Evolutionary conservation across 306 rosid species (phyloP), one percentile per base, ranked within the genome.

Genomic region (Quillaja saponaria): DNA sequence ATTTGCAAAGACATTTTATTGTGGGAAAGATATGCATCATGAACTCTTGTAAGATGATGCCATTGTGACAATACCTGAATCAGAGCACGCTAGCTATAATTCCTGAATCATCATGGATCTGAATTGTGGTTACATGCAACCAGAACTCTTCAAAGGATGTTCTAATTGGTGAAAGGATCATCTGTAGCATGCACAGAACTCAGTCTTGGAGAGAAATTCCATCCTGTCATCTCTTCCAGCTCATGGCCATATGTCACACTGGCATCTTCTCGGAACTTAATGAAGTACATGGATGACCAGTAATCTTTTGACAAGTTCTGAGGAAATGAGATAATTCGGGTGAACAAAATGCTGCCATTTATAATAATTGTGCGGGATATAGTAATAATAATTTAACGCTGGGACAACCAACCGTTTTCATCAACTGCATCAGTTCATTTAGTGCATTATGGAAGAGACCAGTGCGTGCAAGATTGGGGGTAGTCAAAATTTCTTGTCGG

Each of bases 111-210:
- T 59, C 60, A 64, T 25, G 44, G 68, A 61, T 73, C 71, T 48
- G 71, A 72, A 57, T 73, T 80, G 3, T 69, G 65, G 70, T 63
- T 61, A 31, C 57, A 40, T 61, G 21, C 57, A 40, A 68, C 74
- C 80, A 14, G 73, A 83, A 69, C 76, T 79, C 82, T 77, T 83
- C 3, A 71, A 62, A 58, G 66, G 71, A 64, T 82, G 76, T 17
- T 88, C 85, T 61, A n/a, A n/a, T n/a, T 88, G 96, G 74, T 83
- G 87, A 71, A 89, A 92, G 99, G 99, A 51, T 92, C 96, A 55
- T 92, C 96, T 19, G 74, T 35, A 41, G 94, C 90, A 17, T 68
- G 87, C 41, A 89, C 95, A 39, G 91, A 80, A 77, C 99, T 92
- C 82, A 82, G 63, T 77, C 99, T 77, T 14, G 99, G 94, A 60